Conservation (phyloP, 2,329 filamentous ascomycete genomes). For the Blastomyces percursus region DNA sequence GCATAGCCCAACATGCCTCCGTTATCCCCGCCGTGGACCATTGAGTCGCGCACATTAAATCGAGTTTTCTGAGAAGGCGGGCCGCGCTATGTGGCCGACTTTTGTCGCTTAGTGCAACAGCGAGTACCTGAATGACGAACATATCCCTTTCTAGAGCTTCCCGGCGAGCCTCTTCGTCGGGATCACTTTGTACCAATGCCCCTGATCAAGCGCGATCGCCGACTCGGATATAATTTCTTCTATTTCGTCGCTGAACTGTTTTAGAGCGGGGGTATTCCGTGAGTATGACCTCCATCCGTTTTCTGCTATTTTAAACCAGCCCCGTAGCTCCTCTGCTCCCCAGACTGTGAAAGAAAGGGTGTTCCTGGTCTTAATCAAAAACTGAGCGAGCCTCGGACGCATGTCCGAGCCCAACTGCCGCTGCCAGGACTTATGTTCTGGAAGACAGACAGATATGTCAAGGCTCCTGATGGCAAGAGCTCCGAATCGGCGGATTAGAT, state of each 20-base stretch:
- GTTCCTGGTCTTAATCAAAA: background rate
- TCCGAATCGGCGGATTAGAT: constrained; percentile 1
- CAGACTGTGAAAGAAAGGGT: background rate
- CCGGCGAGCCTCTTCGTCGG: background rate
- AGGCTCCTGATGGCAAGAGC: background rate
- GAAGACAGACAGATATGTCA: background rate
- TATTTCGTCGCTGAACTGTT: background rate
- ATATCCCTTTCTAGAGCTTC: background rate
- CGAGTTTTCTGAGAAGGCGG: background rate
- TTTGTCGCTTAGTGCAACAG: background rate
- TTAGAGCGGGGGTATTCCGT: background rate
- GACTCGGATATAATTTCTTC: background rate
- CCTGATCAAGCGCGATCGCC: background rate
- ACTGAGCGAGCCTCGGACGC: background rate
- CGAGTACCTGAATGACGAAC: background rate
- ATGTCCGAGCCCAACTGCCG: background rate
- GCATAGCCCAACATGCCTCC: background rate
- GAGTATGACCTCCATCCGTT: background rate
- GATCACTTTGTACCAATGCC: background rate
- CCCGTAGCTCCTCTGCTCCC: background rate
- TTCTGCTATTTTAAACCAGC: background rate
- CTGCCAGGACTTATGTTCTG: background rate
- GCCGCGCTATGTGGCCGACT: background rate
- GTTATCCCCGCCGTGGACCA: background rate
- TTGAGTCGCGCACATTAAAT: background rate